Evolutionary conservation across 1,139 yeast species (phyloP).

Genomic region (Sugiyamaella pinicola): DNA sequence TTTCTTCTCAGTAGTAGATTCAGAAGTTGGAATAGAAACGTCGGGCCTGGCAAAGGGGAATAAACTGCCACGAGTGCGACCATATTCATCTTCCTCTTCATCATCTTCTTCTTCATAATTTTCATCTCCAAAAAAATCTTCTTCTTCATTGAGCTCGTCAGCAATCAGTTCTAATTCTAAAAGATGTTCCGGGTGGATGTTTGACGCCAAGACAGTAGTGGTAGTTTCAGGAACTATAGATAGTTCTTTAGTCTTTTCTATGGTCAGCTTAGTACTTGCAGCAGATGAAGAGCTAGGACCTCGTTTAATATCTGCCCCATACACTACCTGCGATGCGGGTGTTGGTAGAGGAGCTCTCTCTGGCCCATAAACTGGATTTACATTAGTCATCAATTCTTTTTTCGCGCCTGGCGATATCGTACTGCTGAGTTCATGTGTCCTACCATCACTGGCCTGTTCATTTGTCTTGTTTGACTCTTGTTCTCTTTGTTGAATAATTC

Average conservation of each 20-base stretch:
- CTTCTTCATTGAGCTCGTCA: conserved; percentile 52
- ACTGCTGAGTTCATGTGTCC: not conserved
- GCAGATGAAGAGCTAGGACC: not conserved
- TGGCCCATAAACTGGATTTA: conserved; percentile 29
- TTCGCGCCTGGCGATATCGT: too few relatives aligned
- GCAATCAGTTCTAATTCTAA: conserved; percentile 56
- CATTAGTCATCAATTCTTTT: too few relatives aligned
- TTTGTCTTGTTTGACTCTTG: conserved; percentile 12
- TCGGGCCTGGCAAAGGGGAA: conserved; percentile 35
- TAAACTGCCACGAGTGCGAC: conserved; percentile 44
- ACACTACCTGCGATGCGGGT: not conserved
- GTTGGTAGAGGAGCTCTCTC: conserved; percentile 20
- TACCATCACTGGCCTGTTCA: not conserved
- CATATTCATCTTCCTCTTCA: conserved; percentile 45
- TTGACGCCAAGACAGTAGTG: conserved; percentile 21
- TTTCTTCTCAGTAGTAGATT: conserved; percentile 27
- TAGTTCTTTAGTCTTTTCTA: not conserved
- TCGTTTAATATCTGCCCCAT: not conserved
- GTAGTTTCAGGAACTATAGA: conserved; percentile 24
- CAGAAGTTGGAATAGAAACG: conserved; percentile 7
- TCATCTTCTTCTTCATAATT: conserved; percentile 38
- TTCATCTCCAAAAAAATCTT: conserved; percentile 44
- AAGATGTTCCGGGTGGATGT: conserved; percentile 54
- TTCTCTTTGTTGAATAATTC: conserved; percentile 21
- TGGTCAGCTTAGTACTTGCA: not conserved